Evolutionary conservation across 139 green algal species (phyloP).

Genomic region (Limnomonas spitsbergensis): DNA sequence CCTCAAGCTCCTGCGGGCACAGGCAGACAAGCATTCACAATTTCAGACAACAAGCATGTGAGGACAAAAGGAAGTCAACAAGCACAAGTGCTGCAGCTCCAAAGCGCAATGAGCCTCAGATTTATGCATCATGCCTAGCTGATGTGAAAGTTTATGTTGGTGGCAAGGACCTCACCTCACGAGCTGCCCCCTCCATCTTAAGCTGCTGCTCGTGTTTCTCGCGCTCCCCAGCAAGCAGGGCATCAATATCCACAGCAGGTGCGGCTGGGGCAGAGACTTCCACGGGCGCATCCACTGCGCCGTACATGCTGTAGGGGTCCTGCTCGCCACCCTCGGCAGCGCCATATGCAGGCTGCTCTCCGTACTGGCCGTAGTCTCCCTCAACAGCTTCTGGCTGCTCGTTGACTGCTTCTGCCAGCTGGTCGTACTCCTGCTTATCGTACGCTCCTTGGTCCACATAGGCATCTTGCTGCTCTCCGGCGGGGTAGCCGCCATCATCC

Average conservation of each 20-base stretch:
- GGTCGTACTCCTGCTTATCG: neutral
- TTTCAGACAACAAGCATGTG: no score
- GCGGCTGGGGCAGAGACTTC: neutral
- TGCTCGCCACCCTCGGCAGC: neutral
- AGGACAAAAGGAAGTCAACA: no score
- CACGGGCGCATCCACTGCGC: neutral
- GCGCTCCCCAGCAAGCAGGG: constrained; percentile 22
- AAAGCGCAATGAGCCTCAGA: no score
- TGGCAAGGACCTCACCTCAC: constrained; percentile 40
- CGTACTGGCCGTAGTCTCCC: neutral
- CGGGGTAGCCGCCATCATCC: neutral
- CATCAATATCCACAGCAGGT: constrained; percentile 12
- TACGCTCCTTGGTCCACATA: neutral
- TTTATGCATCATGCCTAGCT: no score
- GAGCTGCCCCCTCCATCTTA: constrained; percentile 34
- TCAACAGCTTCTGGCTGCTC: neutral
- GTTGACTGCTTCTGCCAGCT: neutral
- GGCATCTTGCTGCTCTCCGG: neutral
- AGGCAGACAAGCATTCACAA: no score
- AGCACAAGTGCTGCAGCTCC: neutral
- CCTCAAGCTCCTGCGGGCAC: constrained; percentile 71
- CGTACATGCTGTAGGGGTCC: neutral
- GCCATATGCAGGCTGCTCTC: neutral
- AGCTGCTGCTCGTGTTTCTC: constrained; percentile 41
- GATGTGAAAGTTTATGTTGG: no score